Base-by-base conservation (phyloP, 1,284 basidiomycete species). In the Cryptococcus sp. region DNA sequence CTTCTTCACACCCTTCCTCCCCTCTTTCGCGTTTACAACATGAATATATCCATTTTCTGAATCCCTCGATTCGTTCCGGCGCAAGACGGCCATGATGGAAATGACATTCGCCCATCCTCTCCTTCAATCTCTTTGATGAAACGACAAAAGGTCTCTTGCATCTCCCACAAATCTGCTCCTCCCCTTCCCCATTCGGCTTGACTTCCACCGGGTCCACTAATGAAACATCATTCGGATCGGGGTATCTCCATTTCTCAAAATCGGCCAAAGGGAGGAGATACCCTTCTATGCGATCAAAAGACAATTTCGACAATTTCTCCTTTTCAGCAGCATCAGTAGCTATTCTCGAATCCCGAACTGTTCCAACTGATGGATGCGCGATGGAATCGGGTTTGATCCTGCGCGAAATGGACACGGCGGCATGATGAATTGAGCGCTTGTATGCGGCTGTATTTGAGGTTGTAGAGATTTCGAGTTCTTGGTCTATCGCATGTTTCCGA, bases 311-410 rank as follows among this genome's bases (percentile, higher is more conserved):
- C 3, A 81, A 73, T 28, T 81, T 71, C 2, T 85, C 72, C 23
- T 82, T 78, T 55, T 85, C 85, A 36, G 79, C 80, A 9, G 80
- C 78, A 58, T 85, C 84, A 28, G 74, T 74, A 16, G 85, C 83
- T 13, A 78, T 77, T 10, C 77, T 75, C 28, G 87, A 75, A 14
- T 88, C 83, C 10, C 75, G 80, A 50, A 90, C 83, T 0, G 90
- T 92, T 3, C 92, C 91, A 23, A 92, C 82, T 3, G 88, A 91
- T 0, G 82, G 78, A 64, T 91, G 86, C 1, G 79, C 77, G 19
- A 81, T 62, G 1, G 78, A 78, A 45, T 81, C 80, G 1, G 91
- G 89, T 3, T 78, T 67, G 0, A 80, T 69, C 0, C 92, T 83
- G 60, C 82, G 82, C 68, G 66, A 67, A 14, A 76, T 62, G n/a